These are phyloP conservation scores for Elymus sibiricus DNA, from an alignment of 176 grass and related monocot genomes.

Conservation along the genomic window DNA sequence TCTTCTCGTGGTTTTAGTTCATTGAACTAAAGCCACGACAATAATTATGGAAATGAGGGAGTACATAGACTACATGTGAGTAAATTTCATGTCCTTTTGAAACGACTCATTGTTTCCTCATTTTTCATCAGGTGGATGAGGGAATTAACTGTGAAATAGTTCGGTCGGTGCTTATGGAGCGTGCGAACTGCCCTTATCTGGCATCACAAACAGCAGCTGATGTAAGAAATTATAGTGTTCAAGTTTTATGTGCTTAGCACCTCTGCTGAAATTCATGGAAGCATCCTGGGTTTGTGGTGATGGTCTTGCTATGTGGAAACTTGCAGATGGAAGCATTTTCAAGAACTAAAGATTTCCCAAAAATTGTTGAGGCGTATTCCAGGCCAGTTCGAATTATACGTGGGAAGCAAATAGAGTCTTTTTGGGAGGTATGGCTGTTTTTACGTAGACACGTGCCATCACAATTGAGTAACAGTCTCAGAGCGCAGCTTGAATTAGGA, in stretches of 20 bases:
- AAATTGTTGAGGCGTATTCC: conserved; percentile 88
- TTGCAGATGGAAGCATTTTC: conserved; percentile 82
- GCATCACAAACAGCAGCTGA: conserved; percentile 69
- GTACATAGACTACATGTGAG: not conserved
- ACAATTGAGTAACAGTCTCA: not conserved
- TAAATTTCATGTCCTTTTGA: not conserved
- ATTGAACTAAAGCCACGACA: too few relatives aligned
- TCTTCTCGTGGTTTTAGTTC: too few relatives aligned
- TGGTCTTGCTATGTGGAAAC: not conserved
- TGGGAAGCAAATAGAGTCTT: conserved; percentile 57
- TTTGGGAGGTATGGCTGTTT: conserved; percentile 49
- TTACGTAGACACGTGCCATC: not conserved
- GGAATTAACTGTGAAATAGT: conserved; percentile 81
- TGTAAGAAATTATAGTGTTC: conserved; percentile 40
- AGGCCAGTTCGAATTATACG: conserved; percentile 87
- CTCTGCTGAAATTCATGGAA: not conserved
- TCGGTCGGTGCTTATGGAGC: conserved; percentile 73
- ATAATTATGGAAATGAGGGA: too few relatives aligned
- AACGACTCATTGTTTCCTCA: not conserved
- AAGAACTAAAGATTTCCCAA: conserved; percentile 58
- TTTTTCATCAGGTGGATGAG: conserved; percentile 68
- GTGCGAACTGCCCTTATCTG: conserved; percentile 83
- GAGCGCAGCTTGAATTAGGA: not conserved
- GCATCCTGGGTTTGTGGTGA: not conserved
- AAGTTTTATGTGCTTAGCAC: too few relatives aligned